Conservation (phyloP, 73 alveolate species). For the Tetrahymena thermophila region DNA sequence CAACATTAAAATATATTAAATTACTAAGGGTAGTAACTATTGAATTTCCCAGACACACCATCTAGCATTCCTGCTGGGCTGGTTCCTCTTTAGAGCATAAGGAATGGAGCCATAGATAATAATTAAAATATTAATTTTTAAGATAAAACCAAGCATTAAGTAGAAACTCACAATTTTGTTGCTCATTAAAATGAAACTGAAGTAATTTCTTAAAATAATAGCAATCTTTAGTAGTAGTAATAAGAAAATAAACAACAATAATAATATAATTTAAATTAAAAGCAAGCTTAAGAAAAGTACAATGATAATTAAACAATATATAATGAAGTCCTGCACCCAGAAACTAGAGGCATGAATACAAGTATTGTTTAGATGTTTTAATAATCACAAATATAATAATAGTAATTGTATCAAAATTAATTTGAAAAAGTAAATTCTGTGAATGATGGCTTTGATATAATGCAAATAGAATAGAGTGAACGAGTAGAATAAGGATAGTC, state of each 20-base stretch:
- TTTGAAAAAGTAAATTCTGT: neutral
- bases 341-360: neutral
- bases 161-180: neutral
- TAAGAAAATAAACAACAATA: neutral
- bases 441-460: neutral
- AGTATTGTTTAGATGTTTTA: neutral
- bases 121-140: neutral
- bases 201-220: neutral
- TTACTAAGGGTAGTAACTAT: neutral
- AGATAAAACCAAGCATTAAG: neutral
- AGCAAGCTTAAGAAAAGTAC: neutral
- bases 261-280: neutral
- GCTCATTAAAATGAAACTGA: neutral
- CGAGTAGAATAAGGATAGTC: neutral
- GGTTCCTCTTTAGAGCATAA: neutral
- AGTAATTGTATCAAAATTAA: neutral
- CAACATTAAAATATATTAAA: too few relatives aligned
- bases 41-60: neutral
- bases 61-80: neutral
- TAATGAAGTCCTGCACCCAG: neutral
- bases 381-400: neutral
- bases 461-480: neutral
- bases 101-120: neutral
- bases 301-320: neutral
- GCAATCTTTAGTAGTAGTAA: neutral